These are phyloP conservation scores for Stephania yunnanensis DNA, from an alignment of 164 flowering plant species.

Conservation along the genomic window DNA sequence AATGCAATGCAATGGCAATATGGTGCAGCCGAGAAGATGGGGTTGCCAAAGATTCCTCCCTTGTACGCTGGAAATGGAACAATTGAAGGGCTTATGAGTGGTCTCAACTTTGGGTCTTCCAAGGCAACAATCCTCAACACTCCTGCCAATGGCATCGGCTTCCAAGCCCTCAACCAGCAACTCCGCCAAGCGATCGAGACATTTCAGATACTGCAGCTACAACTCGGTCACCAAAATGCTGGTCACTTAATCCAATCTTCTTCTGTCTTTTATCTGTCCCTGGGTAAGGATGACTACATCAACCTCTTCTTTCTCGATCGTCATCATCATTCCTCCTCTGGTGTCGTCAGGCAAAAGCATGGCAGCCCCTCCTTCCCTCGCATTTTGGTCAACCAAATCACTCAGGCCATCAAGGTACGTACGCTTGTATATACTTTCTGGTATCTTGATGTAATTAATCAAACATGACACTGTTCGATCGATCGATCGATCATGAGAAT, in stretches of 20 bases:
- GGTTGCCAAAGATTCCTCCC: conserved; percentile 29
- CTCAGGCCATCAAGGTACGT: conserved; percentile 18
- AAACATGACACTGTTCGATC: no score
- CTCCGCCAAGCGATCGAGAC: conserved; percentile 62
- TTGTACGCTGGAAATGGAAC: conserved; percentile 62
- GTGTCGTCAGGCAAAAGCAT: conserved; percentile 13
- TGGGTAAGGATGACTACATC: conserved; percentile 66
- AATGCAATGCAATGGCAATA: background rate
- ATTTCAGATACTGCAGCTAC: conserved; percentile 54
- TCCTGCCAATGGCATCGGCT: conserved; percentile 4
- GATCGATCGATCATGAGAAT: background rate
- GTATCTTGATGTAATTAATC: no score
- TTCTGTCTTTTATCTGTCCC: conserved; percentile 59
- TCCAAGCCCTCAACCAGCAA: conserved; percentile 60
- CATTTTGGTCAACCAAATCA: conserved; percentile 48
- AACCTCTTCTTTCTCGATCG: conserved; percentile 27
- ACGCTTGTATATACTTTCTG: background rate
- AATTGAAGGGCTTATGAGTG: conserved; percentile 33
- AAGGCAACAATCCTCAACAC: conserved; percentile 54
- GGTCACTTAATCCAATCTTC: conserved; percentile 37
- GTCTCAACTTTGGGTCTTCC: conserved; percentile 64
- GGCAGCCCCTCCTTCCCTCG: conserved; percentile 26
- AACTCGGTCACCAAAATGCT: conserved; percentile 32
- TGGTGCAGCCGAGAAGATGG: conserved; percentile 61
- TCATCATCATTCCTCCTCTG: conserved; percentile 1